These are phyloP conservation scores for Aspergillus caelatus DNA, from an alignment of 2,329 filamentous ascomycete species.

Conservation along the genomic window DNA sequence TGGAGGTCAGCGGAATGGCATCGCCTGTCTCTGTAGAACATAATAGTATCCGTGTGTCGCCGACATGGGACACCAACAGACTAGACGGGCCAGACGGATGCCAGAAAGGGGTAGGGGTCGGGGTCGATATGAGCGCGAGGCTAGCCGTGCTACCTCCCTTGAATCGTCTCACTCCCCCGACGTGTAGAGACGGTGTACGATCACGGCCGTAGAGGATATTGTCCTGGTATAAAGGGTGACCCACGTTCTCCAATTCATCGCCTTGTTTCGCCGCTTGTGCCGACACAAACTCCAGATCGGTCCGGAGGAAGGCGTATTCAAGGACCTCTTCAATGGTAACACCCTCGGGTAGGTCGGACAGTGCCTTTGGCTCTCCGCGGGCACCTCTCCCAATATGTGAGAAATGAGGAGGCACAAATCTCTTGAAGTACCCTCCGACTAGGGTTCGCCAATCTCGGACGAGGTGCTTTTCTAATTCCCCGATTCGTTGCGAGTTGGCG, in stretches of 20 bases:
- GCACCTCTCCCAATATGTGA: conserved; percentile 46
- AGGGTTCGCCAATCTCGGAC: conserved; percentile 78
- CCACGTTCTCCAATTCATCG: conserved; percentile 69
- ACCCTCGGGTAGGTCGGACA: conserved; percentile 33
- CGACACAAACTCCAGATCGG: conserved; percentile 90
- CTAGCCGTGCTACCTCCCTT: conserved; percentile 93
- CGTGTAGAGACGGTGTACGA: conserved; percentile 49
- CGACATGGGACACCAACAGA: conserved; percentile 84
- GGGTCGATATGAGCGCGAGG: conserved; percentile 86
- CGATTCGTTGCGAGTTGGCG: conserved; percentile 62
- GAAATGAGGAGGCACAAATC: conserved; percentile 84
- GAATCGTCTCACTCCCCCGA: conserved; percentile 78
- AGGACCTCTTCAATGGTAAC: conserved; percentile 62
- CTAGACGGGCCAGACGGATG: conserved; percentile 84
- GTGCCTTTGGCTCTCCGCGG: conserved; percentile 23
- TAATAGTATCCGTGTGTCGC: conserved; percentile 87
- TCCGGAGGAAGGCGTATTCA: conserved; percentile 89
- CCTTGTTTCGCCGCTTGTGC: conserved; percentile 83
- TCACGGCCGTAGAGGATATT: conserved; percentile 74
- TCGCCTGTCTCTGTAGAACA: conserved; percentile 83
- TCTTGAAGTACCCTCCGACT: conserved; percentile 90
- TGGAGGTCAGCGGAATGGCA: conserved; percentile 79
- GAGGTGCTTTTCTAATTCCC: conserved; percentile 70
- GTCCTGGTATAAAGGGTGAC: conserved; percentile 79
- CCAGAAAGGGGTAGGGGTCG: conserved; percentile 92